Base-by-base conservation (phyloP, 2,329 filamentous ascomycete species). In the Fusarium brachygibbosum region DNA sequence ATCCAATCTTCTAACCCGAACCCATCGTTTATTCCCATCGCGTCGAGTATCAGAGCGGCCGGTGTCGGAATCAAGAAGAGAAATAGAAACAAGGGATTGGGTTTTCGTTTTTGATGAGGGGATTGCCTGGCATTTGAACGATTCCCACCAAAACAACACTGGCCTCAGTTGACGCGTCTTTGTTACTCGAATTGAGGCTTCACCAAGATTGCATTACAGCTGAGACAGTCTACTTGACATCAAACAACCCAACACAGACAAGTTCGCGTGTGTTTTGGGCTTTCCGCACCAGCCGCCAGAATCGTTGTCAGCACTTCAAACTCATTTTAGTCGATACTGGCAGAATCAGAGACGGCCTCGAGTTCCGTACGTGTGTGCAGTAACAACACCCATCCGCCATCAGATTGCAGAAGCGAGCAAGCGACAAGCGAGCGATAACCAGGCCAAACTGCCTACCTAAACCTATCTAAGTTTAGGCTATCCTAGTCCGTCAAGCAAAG, bases 1-100 rank as follows among this genome's bases (percentile, higher is more conserved):
- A 40, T 66, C 56, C 60, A 53, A 60, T 60, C 50, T 69, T 35
- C 57, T 41, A 23, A 38, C 28, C 31, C 51, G 46, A 44, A 28
- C 40, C 66, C 52, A 51, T 55, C 61, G 61, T 60, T 53, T 53
- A 65, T 66, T 65, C 45, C 53, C 61, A 60, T 66, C 53, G 53
- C 50, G 53, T 48, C 48, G 52, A 54, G 38, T 45, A 51, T 56
- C 58, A 63, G 23, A 64, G 32, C 25, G 40, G 41, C 35, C 35
- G 35, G 53, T 53, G 25, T 49, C 19, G 31, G 40, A 21, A 42
- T 49, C 32, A 46, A 35, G 31, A 38, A 34, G 23, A 52, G 41
- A 44, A 29, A 23, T 28, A 48, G 63, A 35, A 40, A 35, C 17
- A 25, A 49, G 32, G 37, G 29, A 40, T 23, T 21, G 14, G 35